phyloP scores from a whole-genome alignment of 805 yeast species.

The Hanseniaspora taiwanica region DNA sequence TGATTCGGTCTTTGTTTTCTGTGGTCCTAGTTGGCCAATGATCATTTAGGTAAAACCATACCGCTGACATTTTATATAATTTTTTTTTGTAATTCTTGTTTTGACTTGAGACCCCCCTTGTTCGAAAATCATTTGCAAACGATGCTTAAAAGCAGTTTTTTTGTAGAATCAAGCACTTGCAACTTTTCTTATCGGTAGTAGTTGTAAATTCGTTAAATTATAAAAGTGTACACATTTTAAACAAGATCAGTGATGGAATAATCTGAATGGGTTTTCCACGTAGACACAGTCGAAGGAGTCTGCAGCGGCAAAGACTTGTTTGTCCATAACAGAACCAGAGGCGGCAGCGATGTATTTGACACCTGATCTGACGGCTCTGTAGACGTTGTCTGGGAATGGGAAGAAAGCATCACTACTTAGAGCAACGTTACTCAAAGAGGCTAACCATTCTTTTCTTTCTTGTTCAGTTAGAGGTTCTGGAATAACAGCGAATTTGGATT shows the following conservation, averaged over 20 bases:
- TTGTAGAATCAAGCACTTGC: no score
- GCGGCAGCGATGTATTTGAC: conserved; percentile 95
- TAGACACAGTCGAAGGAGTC: conserved; percentile 82
- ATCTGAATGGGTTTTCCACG: conserved; percentile 92
- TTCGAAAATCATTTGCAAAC: no score
- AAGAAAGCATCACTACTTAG: conserved; percentile 96
- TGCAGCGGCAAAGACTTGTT: conserved; percentile 91
- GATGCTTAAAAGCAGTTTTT: no score
- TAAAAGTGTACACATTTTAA: not conserved
- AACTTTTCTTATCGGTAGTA: no score
- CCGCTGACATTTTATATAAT: conserved; percentile 60
- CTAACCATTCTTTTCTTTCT: conserved; percentile 82
- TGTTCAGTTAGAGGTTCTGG: conserved; percentile 73
- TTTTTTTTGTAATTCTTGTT: not conserved
- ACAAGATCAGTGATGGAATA: conserved; percentile 77
- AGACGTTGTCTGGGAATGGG: conserved; percentile 99
- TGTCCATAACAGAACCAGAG: conserved; percentile 94
- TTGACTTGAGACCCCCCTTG: not conserved
- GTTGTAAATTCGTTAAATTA: not conserved
- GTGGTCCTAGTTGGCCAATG: conserved; percentile 66
- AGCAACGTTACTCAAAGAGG: conserved; percentile 72
- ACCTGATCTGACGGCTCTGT: conserved; percentile 94
- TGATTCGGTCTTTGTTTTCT: conserved; percentile 4
- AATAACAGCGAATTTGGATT: conserved; percentile 68
- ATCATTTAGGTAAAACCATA: conserved; percentile 99